A percentile compares a stretch with the other conserved stretches of the same genome.
phyloP scores from a whole-genome alignment of 1,139 yeast species.

The Yamadazyma buinensis region DNA sequence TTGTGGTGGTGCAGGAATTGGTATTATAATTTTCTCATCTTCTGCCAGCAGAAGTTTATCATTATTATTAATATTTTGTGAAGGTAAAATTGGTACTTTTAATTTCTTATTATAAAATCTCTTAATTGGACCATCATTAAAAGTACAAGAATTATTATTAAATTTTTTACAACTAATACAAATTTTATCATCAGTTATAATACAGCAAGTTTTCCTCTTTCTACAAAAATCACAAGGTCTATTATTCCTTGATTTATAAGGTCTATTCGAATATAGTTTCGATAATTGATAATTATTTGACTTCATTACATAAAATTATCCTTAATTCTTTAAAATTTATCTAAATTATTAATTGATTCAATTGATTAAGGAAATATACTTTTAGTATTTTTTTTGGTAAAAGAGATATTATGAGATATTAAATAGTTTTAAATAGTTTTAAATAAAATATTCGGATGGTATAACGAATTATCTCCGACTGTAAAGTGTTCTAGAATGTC shows the following conservation, averaged over 20 bases:
- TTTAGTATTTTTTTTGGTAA: too few relatives aligned
- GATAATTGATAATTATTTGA: conserved; percentile 11
- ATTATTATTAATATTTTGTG: conserved; percentile 1
- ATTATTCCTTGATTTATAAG: conserved; percentile 23
- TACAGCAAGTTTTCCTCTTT: conserved; percentile 25
- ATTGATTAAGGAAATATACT: too few relatives aligned
- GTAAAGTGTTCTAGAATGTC: too few relatives aligned
- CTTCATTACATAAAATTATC: too few relatives aligned
- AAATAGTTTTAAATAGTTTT: too few relatives aligned
- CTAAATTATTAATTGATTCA: too few relatives aligned
- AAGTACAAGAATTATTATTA: conserved; percentile 21
- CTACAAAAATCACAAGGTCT: conserved; percentile 28
- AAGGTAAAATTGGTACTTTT: conserved; percentile 7
- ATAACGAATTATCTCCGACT: too few relatives aligned
- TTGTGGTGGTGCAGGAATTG: neutral
- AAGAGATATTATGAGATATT: too few relatives aligned
- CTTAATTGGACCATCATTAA: conserved; percentile 22
- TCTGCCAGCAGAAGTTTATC: neutral
- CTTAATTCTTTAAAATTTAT: too few relatives aligned
- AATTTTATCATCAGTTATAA: conserved; percentile 19
- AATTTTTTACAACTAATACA: conserved; percentile 22
- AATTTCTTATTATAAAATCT: conserved; percentile 10
- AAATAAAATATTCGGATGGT: too few relatives aligned
- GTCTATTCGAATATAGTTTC: conserved; percentile 14
- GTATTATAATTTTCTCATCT: too few relatives aligned